Base-by-base conservation (phyloP, 208 protist genomes). In the Leptomonas pyrrhocoris region DNA sequence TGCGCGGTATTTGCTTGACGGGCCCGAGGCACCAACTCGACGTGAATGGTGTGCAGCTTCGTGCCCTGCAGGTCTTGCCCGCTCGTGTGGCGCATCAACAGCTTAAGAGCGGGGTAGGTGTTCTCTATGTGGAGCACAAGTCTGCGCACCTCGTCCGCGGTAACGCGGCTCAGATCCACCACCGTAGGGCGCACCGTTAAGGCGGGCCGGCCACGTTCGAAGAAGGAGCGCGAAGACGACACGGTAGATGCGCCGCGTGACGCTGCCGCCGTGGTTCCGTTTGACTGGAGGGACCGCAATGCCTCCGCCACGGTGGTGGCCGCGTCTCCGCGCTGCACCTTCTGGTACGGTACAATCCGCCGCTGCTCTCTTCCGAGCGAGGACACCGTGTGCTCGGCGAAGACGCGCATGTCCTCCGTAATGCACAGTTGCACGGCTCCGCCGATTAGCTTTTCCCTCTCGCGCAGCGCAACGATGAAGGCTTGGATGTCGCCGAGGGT, bases 21-120 rank as follows among this genome's bases (percentile, higher is more conserved):
- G 51, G 27, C 45, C 9, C 69, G 68, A 6, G 72, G 64, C 21
- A 43, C 40, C 7, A 96, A 68, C 2, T 66, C 68, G 5, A 92
- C 77, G 13, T 74, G 76, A 40, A 92, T 59, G 27, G 86, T 85
- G 57, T 94, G 88, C 43, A 87, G 87, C n/a, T 76, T 53, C 2
- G 49, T 71, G 18, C 80, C 82, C 34, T 90, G 77, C 43, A 93
- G 68, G 70, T 96, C 88, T 19, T 55, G 50, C 0, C 80, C 88
- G 42, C 78, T 77, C 2, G 85, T 88, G 75, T 96, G 88, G 27
- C 73, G 73, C 61, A 91, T 36, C 19, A 68, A 18, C 6, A 94
- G 54, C 18, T 60, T 68, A 0, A 96, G 65, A n/a, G 68, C 36
- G 1, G 91, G 91, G 67, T 83, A 86, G 2, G 55, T 21, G 16